Percentiles rank a stretch among this genome's conserved stretches.
Conservation (phyloP, 2,329 filamentous ascomycete genomes). For the Xylaria sp. region DNA sequence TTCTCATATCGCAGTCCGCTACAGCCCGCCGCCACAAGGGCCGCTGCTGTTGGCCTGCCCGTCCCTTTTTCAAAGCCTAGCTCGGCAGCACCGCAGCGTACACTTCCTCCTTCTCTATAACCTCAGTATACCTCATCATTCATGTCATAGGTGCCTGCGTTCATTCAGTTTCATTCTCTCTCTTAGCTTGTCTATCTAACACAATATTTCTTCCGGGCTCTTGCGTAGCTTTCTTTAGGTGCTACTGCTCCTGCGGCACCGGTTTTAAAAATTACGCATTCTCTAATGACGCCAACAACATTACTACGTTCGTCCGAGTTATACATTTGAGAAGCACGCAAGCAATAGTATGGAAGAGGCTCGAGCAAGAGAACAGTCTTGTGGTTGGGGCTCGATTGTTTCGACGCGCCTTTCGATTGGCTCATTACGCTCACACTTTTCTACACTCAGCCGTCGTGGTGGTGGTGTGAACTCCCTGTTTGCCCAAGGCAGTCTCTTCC, state of each 20-base stretch:
- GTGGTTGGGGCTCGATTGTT: background rate
- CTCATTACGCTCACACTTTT: background rate
- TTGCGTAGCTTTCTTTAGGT: too few species aligned
- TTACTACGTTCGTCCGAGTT: too few species aligned
- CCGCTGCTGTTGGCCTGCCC: slow-evolving; percentile 11
- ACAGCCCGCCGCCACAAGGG: slow-evolving; percentile 16
- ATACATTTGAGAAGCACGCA: too few species aligned
- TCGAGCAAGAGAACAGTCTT: background rate
- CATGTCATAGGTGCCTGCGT: background rate
- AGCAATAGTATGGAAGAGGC: background rate
- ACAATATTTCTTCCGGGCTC: too few species aligned
- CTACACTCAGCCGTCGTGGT: background rate
- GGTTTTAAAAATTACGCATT: too few species aligned
- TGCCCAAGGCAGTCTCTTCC: background rate
- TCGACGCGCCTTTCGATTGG: background rate
- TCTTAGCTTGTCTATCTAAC: background rate
- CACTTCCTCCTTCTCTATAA: background rate
- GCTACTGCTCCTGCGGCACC: too few species aligned
- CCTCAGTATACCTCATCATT: background rate
- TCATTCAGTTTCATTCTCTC: background rate
- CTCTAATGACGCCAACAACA: too few species aligned
- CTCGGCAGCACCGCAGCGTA: background rate
- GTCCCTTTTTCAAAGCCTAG: background rate
- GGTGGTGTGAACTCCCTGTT: slow-evolving; percentile 5
- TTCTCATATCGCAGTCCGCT: slow-evolving; percentile 10